Evolutionary conservation across 805 yeast genomes (phyloP), one percentile per base, ranked within the genome.

Genomic region (Ogataea paraovalis): DNA sequence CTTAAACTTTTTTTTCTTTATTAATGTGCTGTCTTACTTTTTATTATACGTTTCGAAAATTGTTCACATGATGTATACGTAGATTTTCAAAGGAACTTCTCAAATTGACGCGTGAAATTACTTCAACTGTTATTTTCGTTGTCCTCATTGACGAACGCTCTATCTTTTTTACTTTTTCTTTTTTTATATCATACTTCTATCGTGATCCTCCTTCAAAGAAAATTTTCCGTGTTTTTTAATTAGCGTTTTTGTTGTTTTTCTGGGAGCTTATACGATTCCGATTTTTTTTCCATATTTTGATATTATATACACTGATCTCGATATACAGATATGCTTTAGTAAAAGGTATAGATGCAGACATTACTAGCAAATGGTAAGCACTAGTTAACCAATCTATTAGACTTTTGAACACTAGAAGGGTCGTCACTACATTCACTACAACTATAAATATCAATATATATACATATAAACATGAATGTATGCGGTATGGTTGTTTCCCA

Each of bases 401-500:
- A n/a, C n/a, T n/a, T n/a, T n/a, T n/a, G n/a, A n/a, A n/a, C n/a
- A n/a, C n/a, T n/a, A n/a, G n/a, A n/a, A n/a, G n/a, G n/a, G n/a
- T n/a, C n/a, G n/a, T n/a, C n/a, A n/a, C n/a, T n/a, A n/a, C n/a
- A n/a, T n/a, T n/a, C n/a, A n/a, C n/a, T n/a, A n/a, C 28, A 25
- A 6, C 28, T 25, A 25, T 34, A 18, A 5, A 34, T n/a, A 34
- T n/a, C 14, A 18, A 18, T 12, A 41, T 19, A 9, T 25, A 18
- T 25, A 41, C 23, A 22, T 13, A 40, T 14, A 18, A 22, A 40
- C n/a, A n/a, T n/a, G 65, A 60, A 83, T 92, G 97, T 92, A 68
- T 74, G 96, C 97, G 83, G 89, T 96, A 92, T 91, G 98, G 98
- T 91, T 91, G 68, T 87, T 87, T 90, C 98, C 92, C 97, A 87